These are phyloP conservation scores for Ophiocordyceps robertsii DNA, from an alignment of 2,329 filamentous ascomycete genomes.

Conservation along the genomic window DNA sequence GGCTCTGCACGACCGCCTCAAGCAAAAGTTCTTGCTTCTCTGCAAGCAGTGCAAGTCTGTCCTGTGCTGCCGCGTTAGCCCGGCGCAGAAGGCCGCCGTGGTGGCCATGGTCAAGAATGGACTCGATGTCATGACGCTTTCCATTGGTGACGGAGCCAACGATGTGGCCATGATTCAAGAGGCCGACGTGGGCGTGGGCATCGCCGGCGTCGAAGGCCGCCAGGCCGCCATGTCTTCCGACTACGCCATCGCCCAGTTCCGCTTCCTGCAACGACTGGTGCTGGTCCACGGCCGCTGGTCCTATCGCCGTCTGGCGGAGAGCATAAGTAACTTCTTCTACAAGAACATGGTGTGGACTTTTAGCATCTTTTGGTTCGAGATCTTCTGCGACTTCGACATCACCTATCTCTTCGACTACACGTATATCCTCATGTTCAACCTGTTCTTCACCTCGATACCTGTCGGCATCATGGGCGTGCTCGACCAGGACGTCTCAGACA, in stretches of 20 bases:
- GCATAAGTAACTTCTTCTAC: slow-evolving; percentile 98
- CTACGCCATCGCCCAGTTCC: slow-evolving; percentile 89
- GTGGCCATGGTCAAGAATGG: slow-evolving; percentile 92
- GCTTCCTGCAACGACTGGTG: slow-evolving; percentile 71
- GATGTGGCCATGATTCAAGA: slow-evolving; percentile 98
- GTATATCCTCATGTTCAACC: slow-evolving; percentile 92
- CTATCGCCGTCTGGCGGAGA: slow-evolving; percentile 86
- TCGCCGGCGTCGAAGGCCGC: slow-evolving; percentile 82
- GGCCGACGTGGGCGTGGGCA: slow-evolving; percentile 91
- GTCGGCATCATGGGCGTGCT: slow-evolving; percentile 93
- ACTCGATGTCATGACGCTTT: slow-evolving; percentile 89
- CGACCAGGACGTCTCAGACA: slow-evolving; percentile 92
- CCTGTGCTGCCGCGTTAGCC: slow-evolving; percentile 92
- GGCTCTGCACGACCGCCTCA: slow-evolving; percentile 68
- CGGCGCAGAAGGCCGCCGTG: slow-evolving; percentile 93
- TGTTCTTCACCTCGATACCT: slow-evolving; percentile 90
- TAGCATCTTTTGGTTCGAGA: slow-evolving; percentile 92
- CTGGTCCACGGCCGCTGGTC: slow-evolving; percentile 91
- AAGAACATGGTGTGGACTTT: slow-evolving; percentile 99
- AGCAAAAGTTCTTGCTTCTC: slow-evolving; percentile 84
- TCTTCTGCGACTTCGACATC: slow-evolving; percentile 91
- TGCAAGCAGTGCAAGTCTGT: slow-evolving; percentile 97
- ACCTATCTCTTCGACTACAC: slow-evolving; percentile 97
- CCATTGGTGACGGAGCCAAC: slow-evolving; percentile 87
- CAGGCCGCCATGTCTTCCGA: slow-evolving; percentile 95